phyloP scores from a whole-genome alignment of 345 rosid genomes.

The Excoecaria cochinchinensis region DNA sequence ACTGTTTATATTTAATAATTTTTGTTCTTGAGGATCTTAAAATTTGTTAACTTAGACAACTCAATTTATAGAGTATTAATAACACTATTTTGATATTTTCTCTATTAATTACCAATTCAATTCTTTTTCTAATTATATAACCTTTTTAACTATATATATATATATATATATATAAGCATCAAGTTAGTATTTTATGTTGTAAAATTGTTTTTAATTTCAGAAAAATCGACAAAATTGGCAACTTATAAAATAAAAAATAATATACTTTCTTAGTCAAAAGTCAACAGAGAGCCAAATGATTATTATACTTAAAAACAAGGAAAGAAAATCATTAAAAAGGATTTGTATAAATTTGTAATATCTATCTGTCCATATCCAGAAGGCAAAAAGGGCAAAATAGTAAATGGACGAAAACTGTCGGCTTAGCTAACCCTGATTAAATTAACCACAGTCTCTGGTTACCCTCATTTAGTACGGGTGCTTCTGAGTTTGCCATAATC shows the following conservation, averaged over 20 bases:
- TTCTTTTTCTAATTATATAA: too few species aligned
- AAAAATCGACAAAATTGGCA: not conserved
- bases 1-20: not conserved
- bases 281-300: slow-evolving; percentile 1
- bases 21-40: not conserved
- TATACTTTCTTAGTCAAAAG: slow-evolving; percentile 4
- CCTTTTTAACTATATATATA: too few species aligned
- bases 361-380: not conserved
- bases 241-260: too few species aligned
- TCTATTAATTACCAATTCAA: too few species aligned
- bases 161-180: too few species aligned
- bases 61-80: too few species aligned
- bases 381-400: slow-evolving; percentile 31
- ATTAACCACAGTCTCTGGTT: slow-evolving; percentile 47
- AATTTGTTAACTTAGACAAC: too few species aligned
- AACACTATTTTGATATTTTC: too few species aligned
- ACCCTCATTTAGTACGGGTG: slow-evolving; percentile 26
- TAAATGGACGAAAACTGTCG: slow-evolving; percentile 50
- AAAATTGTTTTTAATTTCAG: not conserved
- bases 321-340: not conserved
- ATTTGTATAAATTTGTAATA: not conserved
- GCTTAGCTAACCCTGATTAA: slow-evolving; percentile 55
- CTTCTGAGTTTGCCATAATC: slow-evolving; percentile 32
- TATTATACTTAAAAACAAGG: not conserved
- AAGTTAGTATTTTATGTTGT: not conserved